These are phyloP conservation scores for Melianthus villosus DNA, from an alignment of 441 rosid species.

Conservation along the genomic window DNA sequence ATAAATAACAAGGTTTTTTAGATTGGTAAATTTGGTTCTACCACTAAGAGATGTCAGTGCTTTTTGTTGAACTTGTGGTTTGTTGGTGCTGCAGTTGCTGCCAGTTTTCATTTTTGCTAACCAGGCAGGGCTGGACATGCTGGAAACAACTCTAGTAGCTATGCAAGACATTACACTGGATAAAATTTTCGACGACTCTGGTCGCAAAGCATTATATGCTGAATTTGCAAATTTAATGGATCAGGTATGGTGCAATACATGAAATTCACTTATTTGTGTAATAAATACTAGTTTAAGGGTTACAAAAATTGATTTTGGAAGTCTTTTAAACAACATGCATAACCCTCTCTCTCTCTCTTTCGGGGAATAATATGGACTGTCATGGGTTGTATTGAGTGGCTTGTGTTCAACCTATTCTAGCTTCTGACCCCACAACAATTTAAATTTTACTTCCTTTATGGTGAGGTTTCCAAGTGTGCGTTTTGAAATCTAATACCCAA, in stretches of 20 bases:
- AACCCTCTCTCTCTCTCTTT: no score
- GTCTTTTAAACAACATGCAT: no score
- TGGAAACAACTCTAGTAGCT: slow-evolving; percentile 86
- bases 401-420: no score
- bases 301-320: no score
- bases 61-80: not conserved
- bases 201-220: slow-evolving; percentile 45
- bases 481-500: not conserved
- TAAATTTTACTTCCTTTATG: no score
- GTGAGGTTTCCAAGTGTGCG: not conserved
- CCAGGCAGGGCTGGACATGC: slow-evolving; percentile 93
- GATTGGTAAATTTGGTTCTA: no score
- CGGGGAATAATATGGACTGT: no score
- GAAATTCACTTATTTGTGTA: not conserved
- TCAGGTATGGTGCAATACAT: slow-evolving; percentile 41
- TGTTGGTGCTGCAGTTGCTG: slow-evolving; percentile 31
- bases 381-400: no score
- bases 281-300: no score
- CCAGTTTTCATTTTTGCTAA: slow-evolving; percentile 82
- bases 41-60: not conserved
- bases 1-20: no score
- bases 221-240: slow-evolving; percentile 80
- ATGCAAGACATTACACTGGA: slow-evolving; percentile 80
- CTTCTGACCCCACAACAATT: no score
- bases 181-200: slow-evolving; percentile 72